Percentiles rank a stretch among this genome's conserved stretches.
phyloP scores from a whole-genome alignment of 163 green algal species.

The Volvox carteri region DNA sequence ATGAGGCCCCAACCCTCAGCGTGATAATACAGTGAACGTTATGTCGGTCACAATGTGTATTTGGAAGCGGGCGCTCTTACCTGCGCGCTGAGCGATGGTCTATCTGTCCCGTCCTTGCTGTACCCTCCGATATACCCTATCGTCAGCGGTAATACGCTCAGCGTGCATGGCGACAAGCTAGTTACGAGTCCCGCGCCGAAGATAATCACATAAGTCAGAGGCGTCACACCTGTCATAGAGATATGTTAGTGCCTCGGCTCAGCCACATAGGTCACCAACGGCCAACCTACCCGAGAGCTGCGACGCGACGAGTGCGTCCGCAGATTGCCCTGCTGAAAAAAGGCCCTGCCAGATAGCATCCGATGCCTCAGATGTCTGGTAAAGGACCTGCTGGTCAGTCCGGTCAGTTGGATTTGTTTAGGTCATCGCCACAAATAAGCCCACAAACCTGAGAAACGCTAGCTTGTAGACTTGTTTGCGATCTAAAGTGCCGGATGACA shows the following conservation, averaged over 20 bases:
- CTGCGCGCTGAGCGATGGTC: conserved; percentile 11
- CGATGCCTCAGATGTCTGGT: neutral
- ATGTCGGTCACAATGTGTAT: too few relatives aligned
- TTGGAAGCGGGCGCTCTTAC: too few relatives aligned
- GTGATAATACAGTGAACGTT: too few relatives aligned
- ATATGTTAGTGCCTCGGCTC: neutral
- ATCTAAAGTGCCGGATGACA: neutral
- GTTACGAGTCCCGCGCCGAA: conserved; percentile 91
- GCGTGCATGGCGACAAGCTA: conserved; percentile 94
- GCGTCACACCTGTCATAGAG: conserved; percentile 69
- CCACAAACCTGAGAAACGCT: neutral
- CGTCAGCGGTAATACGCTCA: conserved; percentile 95
- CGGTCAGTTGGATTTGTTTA: too few relatives aligned
- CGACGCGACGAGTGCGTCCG: conserved; percentile 70
- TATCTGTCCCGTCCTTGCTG: conserved; percentile 8
- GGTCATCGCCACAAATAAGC: neutral
- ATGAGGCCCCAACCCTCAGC: too few relatives aligned
- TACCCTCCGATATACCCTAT: conserved; percentile 98
- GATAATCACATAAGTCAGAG: conserved; percentile 78
- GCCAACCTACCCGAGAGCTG: conserved; percentile 68
- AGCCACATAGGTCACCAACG: neutral
- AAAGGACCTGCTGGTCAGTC: conserved; percentile 5
- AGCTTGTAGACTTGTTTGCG: neutral
- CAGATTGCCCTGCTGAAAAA: conserved; percentile 63
- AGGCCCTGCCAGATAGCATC: conserved; percentile 27